A percentile compares a stretch with the other conserved stretches of the same genome.
These are phyloP conservation scores for Lathyrus oleraceus DNA, from an alignment of 306 rosid genomes.

Conservation along the genomic window DNA sequence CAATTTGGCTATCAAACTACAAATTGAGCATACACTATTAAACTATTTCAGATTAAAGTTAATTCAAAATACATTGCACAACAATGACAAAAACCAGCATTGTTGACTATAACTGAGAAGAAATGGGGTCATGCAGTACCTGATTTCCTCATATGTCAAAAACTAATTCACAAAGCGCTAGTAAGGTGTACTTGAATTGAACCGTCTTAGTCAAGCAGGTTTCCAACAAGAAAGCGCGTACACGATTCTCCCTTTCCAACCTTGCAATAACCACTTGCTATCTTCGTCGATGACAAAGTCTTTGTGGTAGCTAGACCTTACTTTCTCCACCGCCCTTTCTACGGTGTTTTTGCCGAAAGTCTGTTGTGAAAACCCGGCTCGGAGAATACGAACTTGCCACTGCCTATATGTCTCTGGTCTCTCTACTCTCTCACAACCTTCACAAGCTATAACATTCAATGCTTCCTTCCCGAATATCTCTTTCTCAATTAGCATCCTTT, in stretches of 20 bases:
- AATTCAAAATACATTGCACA: slow-evolving; percentile 14
- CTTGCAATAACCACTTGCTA: slow-evolving; percentile 80
- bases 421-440: slow-evolving; percentile 94
- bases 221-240: slow-evolving; percentile 85
- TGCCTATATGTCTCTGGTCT: slow-evolving; percentile 95
- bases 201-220: slow-evolving; percentile 46
- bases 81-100: background rate
- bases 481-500: slow-evolving; percentile 86
- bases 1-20: slow-evolving; percentile 3
- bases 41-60: slow-evolving; percentile 6
- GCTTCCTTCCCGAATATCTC: slow-evolving; percentile 91
- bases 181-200: slow-evolving; percentile 10
- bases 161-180: slow-evolving; percentile 24
- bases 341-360: slow-evolving; percentile 46
- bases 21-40: background rate
- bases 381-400: slow-evolving; percentile 82
- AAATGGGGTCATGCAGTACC: slow-evolving; percentile 33
- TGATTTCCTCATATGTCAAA: slow-evolving; percentile 25
- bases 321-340: slow-evolving; percentile 55
- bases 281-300: slow-evolving; percentile 92
- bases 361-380: slow-evolving; percentile 77
- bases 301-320: slow-evolving; percentile 61
- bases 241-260: slow-evolving; percentile 93
- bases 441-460: slow-evolving; percentile 90
- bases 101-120: slow-evolving; percentile 29